Evolutionary conservation across 2,329 filamentous ascomycete genomes (phyloP), one percentile per base, ranked within the genome.

Genomic region (Microcera coccophila): DNA sequence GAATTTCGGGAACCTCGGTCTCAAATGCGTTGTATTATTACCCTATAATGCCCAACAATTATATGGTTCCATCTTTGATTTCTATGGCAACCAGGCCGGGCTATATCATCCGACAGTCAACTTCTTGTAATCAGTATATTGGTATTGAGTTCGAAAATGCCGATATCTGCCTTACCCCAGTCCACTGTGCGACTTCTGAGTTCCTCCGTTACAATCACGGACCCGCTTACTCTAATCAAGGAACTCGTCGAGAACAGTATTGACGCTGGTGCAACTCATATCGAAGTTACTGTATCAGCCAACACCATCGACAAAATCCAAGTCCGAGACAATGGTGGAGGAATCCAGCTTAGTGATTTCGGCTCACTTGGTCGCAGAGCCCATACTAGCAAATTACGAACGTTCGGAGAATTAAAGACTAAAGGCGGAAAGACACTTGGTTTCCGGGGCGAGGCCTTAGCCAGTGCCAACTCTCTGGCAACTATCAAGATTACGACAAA

Each of bases 191-290:
- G 74, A 36, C 73, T 78, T 10, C 69, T 90, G 5, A 76, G 80
- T 26, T 80, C 84, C 7, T 71, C 78, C 3, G 71, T 82, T 52
- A 72, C 75, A 35, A 73, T 90, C 38, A 70, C 75, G 4, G 77
- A 78, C 7, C 75, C 85, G 0, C 66, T 71, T 11, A 75, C 77
- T 10, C 66, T 87, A 3, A 76, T 89, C 53, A 90, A 90, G 59
- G 87, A 90, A 63, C 78, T 90, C 4, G 63, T 90, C 22, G 87
- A 90, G 54, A 90, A 91, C 62, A 75, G 85, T 33, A 74, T 90
- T 16, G 86, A 91, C 62, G 84, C 85, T 7, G 70, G 74, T 39
- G 84, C 86, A 11, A 84, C 76, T 2, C 75, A 74, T 2, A 70
- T 91, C 44, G 78, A 85, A 39, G 67, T 90, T 18, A 66, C 78